Base-by-base conservation (phyloP, 176 grass and related monocot species). In the Puccinellia tenuiflora region DNA sequence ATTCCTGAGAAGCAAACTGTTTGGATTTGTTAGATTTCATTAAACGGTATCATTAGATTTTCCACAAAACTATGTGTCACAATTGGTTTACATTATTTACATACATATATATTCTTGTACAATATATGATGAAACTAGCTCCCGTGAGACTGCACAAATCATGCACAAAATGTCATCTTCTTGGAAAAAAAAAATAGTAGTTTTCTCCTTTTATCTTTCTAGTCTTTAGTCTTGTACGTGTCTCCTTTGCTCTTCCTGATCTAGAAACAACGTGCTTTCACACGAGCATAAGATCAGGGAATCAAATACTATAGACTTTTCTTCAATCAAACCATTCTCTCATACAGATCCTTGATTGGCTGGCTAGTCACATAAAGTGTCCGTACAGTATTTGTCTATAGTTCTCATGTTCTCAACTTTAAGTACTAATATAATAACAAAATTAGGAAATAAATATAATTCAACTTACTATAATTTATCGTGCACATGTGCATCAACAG, bases 251-350 rank as follows among this genome's bases (percentile, higher is more conserved):
- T 31, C 52, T 43, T 77, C 40, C 54, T 43, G 28, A 20, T 81
- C 43, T 46, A 47, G 42, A 25, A 21, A 20, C 3, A 14, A 75
- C 88, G 37, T 86, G 88, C 73, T 73, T 90, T 86, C 88, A 79
- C 84, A 90, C 76, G 4, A 72, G 66, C 71, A 57, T 66, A 86
- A 72, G 25, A 42, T 65, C 3, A 8, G 40, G 0, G 52, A 63
- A 76, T 80, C 43, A 77, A 72, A 47, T 18, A 22, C 21, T 73
- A 75, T 64, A 20, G 83, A 82, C 63, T 63, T 25, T 72, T 53
- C 54, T 72, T 47, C 3, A 73, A 78, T 26, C 53, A 6, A 3
- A 28, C 4, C 8, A 10, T 22, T 81, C 12, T 81, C 12, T 25
- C 12, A 29, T 24, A 11, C 5, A 57, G 26, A 5, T 35, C 12